Evolutionary conservation across 257 asterid genomes (phyloP).

Genomic region (Plantago elongata): DNA sequence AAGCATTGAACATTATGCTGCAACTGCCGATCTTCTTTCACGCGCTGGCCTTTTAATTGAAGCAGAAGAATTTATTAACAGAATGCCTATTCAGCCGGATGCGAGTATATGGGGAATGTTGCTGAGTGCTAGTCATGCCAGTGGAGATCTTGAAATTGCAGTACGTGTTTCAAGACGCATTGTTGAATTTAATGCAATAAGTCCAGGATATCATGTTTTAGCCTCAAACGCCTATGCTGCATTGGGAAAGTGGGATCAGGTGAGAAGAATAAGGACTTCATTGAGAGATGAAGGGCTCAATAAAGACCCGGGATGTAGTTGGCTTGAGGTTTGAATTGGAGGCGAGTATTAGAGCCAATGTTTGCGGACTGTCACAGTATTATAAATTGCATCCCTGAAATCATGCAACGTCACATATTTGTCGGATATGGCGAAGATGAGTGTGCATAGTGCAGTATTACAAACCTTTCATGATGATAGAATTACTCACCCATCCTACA

Average conservation of each 20-base stretch:
- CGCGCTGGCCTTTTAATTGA: conserved; percentile 63
- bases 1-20: conserved; percentile 74
- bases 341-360: not conserved
- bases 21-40: conserved; percentile 75
- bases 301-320: conserved; percentile 74
- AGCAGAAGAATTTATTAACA: conserved; percentile 66
- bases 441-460: too few species aligned
- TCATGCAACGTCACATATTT: too few species aligned
- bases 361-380: too few species aligned
- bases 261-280: conserved; percentile 45
- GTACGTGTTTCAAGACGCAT: conserved; percentile 49
- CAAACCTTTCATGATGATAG: too few species aligned
- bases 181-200: conserved; percentile 36
- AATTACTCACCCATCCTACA: too few species aligned
- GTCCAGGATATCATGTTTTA: conserved; percentile 70
- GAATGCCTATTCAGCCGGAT: conserved; percentile 75
- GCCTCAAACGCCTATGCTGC: conserved; percentile 73
- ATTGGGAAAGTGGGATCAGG: conserved; percentile 70
- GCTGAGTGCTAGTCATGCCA: conserved; percentile 69
- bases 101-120: conserved; percentile 80
- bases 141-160: conserved; percentile 46
- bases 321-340: conserved; percentile 54
- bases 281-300: conserved; percentile 46
- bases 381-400: too few species aligned
- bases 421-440: too few species aligned